These are phyloP conservation scores for Crithidia sp. DNA, from an alignment of 208 protist genomes.

Conservation along the genomic window DNA sequence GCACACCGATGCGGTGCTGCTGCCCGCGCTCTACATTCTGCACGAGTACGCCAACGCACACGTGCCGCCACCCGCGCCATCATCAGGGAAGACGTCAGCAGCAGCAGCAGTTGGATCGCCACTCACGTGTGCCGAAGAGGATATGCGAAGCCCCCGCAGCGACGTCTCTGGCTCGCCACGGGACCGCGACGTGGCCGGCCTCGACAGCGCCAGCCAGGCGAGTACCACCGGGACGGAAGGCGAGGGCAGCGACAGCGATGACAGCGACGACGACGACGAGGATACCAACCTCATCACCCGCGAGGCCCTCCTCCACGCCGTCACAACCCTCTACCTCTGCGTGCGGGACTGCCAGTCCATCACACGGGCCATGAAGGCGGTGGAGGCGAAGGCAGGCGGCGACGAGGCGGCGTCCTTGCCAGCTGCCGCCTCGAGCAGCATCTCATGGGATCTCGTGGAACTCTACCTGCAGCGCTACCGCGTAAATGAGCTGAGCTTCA, in stretches of 20 bases:
- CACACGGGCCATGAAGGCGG: constrained; percentile 27
- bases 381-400: not conserved
- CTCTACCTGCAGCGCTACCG: constrained; percentile 38
- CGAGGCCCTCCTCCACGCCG: constrained; percentile 58
- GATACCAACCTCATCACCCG: constrained; percentile 26
- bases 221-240: not conserved
- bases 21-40: constrained; percentile 58
- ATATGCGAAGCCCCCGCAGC: constrained; percentile 1
- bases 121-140: not conserved
- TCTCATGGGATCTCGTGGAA: constrained; percentile 47
- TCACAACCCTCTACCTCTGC: constrained; percentile 68
- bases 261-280: constrained; percentile 25
- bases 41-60: constrained; percentile 36
- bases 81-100: not conserved
- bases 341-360: constrained; percentile 52
- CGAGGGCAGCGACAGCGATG: constrained; percentile 2
- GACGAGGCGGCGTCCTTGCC: not conserved
- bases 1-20: constrained; percentile 75
- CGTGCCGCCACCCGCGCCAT: not conserved
- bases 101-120: not conserved
- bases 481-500: constrained; percentile 36
- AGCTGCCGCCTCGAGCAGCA: not conserved
- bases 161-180: not conserved
- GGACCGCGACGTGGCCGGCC: not conserved
- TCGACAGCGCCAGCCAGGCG: not conserved